Base-by-base conservation (phyloP, 1,139 yeast species). In the Yamadazyma siamensis region DNA sequence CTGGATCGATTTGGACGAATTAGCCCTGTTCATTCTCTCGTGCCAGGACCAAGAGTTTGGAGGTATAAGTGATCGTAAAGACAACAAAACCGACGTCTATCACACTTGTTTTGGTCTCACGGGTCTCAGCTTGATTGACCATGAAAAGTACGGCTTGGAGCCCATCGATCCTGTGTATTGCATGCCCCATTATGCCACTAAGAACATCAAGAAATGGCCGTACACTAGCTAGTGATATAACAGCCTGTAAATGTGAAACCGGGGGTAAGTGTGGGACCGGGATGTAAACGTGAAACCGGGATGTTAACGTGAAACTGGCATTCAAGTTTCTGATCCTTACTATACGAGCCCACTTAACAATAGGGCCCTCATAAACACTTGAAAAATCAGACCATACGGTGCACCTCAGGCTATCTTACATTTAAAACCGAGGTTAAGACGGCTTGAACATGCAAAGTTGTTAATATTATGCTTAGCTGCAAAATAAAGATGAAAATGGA, bases 101-200 rank as follows among this genome's bases (percentile, higher is more conserved):
- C 99, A 91, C 51, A 91, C 98, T 0, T 70, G 84, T 24, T 91
- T 91, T 59, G 96, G 96, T 1, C 63, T 91, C 17, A 80, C 95
- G 0, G 98, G 96, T 0, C 65, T 94, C 33, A 80, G 94, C 46
- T 53, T 91, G 35, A 66, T 89, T 55, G 82, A 83, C 5, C 72
- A 60, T 36, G 76, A 73, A 26, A 61, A 52, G 37, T 62, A 55
- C 32, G 49, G 48, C 23, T 61, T 91, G 23, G 67, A 59, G 11
- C 66, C 67, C 5, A 74, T 94, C 15, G 94, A 88, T 54, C 96
- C 99, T 0, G 70, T 80, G 2, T 89, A 85, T 54, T 91, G 97
- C 50, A 71, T 91, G 70, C 95, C 97, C 2, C 49, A 42, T 7
- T 50, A 58, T 1, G 59, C 76, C 0, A 67, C 80, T n/a, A 46